A percentile compares a stretch with the other conserved stretches of the same genome.
phyloP scores from a whole-genome alignment of 169 alveolate species.

The Plasmodium gonderi region DNA sequence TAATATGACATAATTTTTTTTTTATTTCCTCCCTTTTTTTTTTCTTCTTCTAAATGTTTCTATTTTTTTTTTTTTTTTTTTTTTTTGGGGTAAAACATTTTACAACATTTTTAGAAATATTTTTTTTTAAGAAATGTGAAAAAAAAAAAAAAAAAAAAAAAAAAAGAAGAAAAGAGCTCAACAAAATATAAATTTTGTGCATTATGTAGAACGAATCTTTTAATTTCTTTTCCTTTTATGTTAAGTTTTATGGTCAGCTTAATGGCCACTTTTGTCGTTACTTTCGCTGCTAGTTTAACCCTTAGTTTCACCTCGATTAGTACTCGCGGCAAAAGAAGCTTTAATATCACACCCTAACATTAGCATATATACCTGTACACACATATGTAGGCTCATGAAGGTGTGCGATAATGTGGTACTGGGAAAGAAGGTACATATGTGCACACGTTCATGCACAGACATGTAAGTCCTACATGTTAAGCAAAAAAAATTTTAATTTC shows the following conservation, averaged over 20 bases:
- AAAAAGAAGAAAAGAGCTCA: background rate
- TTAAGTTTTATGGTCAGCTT: background rate
- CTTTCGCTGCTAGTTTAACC: background rate
- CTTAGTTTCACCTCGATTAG: no score
- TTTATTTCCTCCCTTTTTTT: background rate
- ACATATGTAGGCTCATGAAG: no score
- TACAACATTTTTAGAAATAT: slow-evolving; percentile 4
- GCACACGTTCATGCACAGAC: background rate
- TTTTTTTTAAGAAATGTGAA: slow-evolving; percentile 1
- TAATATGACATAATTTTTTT: background rate
- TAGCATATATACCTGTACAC: no score
- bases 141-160: slow-evolving; percentile 10
- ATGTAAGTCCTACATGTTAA: background rate
- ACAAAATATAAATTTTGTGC: background rate
- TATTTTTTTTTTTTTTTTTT: background rate
- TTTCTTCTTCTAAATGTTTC: background rate
- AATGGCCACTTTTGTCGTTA: no score
- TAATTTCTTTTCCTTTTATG: slow-evolving; percentile 8
- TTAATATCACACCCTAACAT: no score
- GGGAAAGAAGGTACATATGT: no score
- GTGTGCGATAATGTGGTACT: no score
- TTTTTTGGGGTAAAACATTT: slow-evolving; percentile 19
- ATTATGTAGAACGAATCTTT: slow-evolving; percentile 46
- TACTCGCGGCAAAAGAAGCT: no score
- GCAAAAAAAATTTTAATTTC: background rate